Evolutionary conservation across 2,329 filamentous ascomycete genomes (phyloP).

Genomic region (Anisogramma anomala): DNA sequence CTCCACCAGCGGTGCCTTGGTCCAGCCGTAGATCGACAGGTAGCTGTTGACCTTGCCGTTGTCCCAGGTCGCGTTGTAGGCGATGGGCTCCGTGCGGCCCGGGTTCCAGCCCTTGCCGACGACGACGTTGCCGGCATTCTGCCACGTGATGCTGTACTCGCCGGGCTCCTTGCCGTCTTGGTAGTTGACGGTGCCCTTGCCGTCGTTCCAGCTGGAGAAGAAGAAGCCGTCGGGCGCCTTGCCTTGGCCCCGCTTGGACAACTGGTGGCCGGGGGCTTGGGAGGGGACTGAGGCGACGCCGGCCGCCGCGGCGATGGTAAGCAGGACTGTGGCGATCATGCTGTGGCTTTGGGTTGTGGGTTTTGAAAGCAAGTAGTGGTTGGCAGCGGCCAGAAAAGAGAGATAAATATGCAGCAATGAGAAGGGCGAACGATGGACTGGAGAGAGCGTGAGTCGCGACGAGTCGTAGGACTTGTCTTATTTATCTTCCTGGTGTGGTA

Average conservation of each 20-base stretch:
- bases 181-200: slow-evolving; percentile 27
- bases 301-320: slow-evolving; percentile 3
- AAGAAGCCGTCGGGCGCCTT: slow-evolving; percentile 30
- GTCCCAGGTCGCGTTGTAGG: slow-evolving; percentile 22
- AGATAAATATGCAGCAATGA: background rate
- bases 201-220: slow-evolving; percentile 35
- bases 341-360: background rate
- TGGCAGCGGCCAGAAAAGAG: too few relatives aligned
- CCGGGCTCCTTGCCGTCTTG: slow-evolving; percentile 28
- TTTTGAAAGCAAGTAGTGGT: background rate
- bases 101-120: slow-evolving; percentile 48
- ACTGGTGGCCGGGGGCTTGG: background rate
- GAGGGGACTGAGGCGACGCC: background rate
- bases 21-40: slow-evolving; percentile 28
- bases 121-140: slow-evolving; percentile 38
- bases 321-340: slow-evolving; percentile 4
- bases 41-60: slow-evolving; percentile 21
- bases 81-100: slow-evolving; percentile 25
- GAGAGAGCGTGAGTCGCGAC: too few relatives aligned
- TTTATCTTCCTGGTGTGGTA: too few relatives aligned
- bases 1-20: slow-evolving; percentile 27
- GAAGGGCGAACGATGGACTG: too few relatives aligned
- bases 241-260: slow-evolving; percentile 16
- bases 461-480: too few relatives aligned
- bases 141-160: slow-evolving; percentile 31